Percentiles rank a stretch among this genome's conserved stretches.
Conservation (phyloP, 1,284 basidiomycete genomes). For the Microbotryum scabiosae region DNA sequence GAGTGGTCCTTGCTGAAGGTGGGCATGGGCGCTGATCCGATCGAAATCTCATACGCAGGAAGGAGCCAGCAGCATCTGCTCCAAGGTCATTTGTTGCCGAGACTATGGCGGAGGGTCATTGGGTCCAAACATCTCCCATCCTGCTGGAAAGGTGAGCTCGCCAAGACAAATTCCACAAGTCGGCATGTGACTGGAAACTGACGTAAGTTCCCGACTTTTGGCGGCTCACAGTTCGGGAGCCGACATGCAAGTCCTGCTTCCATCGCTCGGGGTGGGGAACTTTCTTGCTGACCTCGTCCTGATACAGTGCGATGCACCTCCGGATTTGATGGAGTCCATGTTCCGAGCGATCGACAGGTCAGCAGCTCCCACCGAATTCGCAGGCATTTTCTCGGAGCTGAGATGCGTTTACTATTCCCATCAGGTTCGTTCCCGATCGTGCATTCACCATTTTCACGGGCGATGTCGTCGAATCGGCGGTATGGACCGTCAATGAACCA, state of each 20-base stretch:
- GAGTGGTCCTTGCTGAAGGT: neutral
- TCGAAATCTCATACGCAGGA: constrained; percentile 11
- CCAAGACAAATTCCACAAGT: neutral
- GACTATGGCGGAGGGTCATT: constrained; percentile 20
- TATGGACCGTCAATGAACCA: constrained; percentile 40
- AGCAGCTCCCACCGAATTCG: neutral
- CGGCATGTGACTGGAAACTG: constrained; percentile 16
- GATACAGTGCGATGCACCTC: constrained; percentile 23
- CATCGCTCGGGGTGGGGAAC: neutral
- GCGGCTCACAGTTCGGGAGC: constrained; percentile 25
- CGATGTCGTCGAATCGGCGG: constrained; percentile 49
- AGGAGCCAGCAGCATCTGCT: constrained; percentile 51
- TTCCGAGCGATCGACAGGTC: constrained; percentile 43
- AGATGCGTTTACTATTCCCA: neutral
- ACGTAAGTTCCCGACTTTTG: constrained; percentile 40
- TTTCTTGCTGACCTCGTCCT: neutral
- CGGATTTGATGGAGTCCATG: constrained; percentile 48
- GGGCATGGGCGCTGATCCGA: neutral
- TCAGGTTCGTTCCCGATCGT: constrained; percentile 38
- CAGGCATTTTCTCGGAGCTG: neutral
- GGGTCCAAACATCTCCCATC: constrained; percentile 13
- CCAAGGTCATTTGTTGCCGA: constrained; percentile 54
- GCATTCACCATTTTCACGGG: constrained; percentile 54
- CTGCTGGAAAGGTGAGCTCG: constrained; percentile 26
- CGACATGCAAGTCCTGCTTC: constrained; percentile 4